These are phyloP conservation scores for Bruguiera sexangula DNA, from an alignment of 345 rosid genomes.

Conservation along the genomic window DNA sequence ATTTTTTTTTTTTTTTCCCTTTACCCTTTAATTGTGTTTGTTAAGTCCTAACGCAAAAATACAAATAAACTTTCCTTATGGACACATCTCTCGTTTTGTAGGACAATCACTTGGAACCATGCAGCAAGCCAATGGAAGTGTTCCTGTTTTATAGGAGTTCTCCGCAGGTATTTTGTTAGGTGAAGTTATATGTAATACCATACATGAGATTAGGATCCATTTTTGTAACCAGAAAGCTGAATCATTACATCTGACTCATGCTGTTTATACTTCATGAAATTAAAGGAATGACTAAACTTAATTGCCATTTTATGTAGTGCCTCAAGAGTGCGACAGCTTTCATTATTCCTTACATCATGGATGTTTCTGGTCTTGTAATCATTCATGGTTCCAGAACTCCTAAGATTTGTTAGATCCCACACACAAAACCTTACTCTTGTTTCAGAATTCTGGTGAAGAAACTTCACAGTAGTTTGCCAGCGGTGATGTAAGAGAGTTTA, in stretches of 20 bases:
- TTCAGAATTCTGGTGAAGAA: not conserved
- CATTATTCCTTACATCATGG: no score
- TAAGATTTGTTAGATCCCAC: not conserved
- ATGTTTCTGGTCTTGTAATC: no score
- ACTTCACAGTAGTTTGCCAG: not conserved
- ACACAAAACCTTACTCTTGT: not conserved
- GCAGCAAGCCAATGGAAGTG: slow-evolving; percentile 48
- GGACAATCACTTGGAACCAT: slow-evolving; percentile 37
- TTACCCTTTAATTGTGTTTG: not conserved
- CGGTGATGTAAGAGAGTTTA: not conserved
- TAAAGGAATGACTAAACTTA: slow-evolving; percentile 3
- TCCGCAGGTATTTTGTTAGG: slow-evolving; percentile 22
- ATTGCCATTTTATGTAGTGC: not conserved
- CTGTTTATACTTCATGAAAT: slow-evolving; percentile 29
- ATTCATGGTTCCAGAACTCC: not conserved
- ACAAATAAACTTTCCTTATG: slow-evolving; percentile 3
- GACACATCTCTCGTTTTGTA: slow-evolving; percentile 26
- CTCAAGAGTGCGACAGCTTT: not conserved
- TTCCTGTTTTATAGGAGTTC: slow-evolving; percentile 44
- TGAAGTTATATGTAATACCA: slow-evolving; percentile 32
- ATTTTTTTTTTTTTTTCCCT: not conserved
- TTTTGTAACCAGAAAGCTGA: slow-evolving; percentile 22
- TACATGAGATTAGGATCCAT: slow-evolving; percentile 44
- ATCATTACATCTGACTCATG: slow-evolving; percentile 6
- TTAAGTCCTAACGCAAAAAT: not conserved